Evolutionary conservation across 176 grass and related monocot species (phyloP).

Genomic region (Olyra latifolia): DNA sequence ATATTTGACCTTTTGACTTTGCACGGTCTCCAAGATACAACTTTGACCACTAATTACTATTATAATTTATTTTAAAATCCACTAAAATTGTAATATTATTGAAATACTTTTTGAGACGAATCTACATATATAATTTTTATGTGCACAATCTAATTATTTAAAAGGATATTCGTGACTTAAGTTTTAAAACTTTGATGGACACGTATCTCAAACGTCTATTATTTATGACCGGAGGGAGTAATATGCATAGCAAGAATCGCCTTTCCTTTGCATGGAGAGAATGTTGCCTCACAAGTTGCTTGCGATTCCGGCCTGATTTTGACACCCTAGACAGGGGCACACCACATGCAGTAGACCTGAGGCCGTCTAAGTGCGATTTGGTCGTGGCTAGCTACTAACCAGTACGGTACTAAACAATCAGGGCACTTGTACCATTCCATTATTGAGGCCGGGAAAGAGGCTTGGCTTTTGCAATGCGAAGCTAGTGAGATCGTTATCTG

Average conservation of each 20-base stretch:
- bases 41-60: too few relatives aligned
- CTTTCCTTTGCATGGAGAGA: slow-evolving; percentile 41
- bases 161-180: too few relatives aligned
- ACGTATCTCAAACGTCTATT: too few relatives aligned
- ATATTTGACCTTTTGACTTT: too few relatives aligned
- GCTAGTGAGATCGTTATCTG: slow-evolving; percentile 1
- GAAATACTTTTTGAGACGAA: too few relatives aligned
- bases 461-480: slow-evolving; percentile 26
- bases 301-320: slow-evolving; percentile 17
- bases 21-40: too few relatives aligned
- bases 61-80: too few relatives aligned
- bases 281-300: slow-evolving; percentile 52
- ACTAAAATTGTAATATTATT: too few relatives aligned
- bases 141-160: too few relatives aligned
- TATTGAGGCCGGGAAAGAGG: slow-evolving; percentile 1
- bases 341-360: slow-evolving; percentile 40
- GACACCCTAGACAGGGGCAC: slow-evolving; percentile 37
- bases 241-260: slow-evolving; percentile 23
- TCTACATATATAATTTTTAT: too few relatives aligned
- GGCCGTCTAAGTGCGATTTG: slow-evolving; percentile 14
- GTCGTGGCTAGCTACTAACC: background rate
- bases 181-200: too few relatives aligned
- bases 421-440: background rate
- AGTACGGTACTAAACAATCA: slow-evolving; percentile 13
- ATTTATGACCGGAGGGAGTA: too few relatives aligned